Conservation (phyloP, 2,329 filamentous ascomycete genomes). For the Leptographium lundbergii region DNA sequence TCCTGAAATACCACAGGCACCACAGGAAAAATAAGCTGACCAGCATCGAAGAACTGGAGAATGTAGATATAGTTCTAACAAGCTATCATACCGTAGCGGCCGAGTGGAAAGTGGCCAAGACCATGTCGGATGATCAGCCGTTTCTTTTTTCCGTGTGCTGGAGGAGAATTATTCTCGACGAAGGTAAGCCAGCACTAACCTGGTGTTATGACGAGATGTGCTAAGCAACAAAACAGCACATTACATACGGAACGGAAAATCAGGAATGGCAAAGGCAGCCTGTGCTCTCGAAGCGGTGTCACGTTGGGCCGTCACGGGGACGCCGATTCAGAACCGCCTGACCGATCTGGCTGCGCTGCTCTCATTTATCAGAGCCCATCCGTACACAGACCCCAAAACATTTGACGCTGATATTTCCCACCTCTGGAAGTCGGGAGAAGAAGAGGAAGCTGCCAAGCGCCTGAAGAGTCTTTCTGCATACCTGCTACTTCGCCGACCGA, state of each 20-base stretch:
- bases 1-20: conserved; percentile 17
- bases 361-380: conserved; percentile 28
- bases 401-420: conserved; percentile 27
- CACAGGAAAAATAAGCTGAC: conserved; percentile 17
- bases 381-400: conserved; percentile 23
- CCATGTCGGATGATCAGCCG: background rate
- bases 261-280: conserved; percentile 23
- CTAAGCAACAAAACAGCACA: conserved; percentile 21
- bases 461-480: conserved; percentile 25
- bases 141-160: conserved; percentile 23
- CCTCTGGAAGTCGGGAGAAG: conserved; percentile 25
- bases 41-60: conserved; percentile 7
- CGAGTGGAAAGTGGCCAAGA: conserved; percentile 18
- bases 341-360: conserved; percentile 29
- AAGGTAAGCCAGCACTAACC: conserved; percentile 16
- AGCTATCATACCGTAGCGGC: conserved; percentile 27
- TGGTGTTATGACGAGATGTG: background rate
- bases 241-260: conserved; percentile 23
- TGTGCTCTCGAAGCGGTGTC: conserved; percentile 22
- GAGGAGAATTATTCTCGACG: conserved; percentile 27
- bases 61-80: conserved; percentile 21
- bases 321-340: conserved; percentile 33
- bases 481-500: conserved; percentile 27
- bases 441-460: conserved; percentile 23
- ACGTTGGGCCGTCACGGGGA: conserved; percentile 28